phyloP scores from a whole-genome alignment of 495 filamentous ascomycete species.

The Aspergillus coremiiformis region DNA sequence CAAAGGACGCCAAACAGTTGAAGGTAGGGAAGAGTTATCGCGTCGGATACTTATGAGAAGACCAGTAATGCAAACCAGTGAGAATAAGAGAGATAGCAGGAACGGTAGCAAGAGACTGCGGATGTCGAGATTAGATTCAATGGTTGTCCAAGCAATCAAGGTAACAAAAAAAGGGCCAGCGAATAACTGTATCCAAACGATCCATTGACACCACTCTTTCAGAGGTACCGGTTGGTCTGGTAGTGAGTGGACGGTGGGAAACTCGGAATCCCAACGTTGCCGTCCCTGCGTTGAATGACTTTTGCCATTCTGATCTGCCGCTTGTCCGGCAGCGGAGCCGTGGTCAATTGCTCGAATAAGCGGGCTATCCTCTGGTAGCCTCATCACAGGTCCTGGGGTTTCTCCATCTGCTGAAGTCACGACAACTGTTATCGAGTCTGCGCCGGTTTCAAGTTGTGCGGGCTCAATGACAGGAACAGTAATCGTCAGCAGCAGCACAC shows the following conservation, averaged over 20 bases:
- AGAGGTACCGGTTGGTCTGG: slow-evolving; percentile 20
- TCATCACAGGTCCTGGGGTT: slow-evolving; percentile 23
- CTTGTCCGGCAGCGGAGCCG: slow-evolving; percentile 6
- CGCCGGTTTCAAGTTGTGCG: slow-evolving; percentile 41
- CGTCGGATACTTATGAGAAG: slow-evolving; percentile 55
- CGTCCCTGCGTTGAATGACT: slow-evolving; percentile 13
- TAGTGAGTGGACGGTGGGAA: slow-evolving; percentile 24
- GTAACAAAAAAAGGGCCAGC: slow-evolving; percentile 80
- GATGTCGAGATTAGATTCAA: slow-evolving; percentile 41
- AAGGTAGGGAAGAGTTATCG: slow-evolving; percentile 38
- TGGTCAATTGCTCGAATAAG: slow-evolving; percentile 17
- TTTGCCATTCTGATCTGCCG: slow-evolving; percentile 14
- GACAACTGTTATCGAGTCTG: slow-evolving; percentile 33
- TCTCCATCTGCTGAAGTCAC: slow-evolving; percentile 27
- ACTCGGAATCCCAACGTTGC: slow-evolving; percentile 37
- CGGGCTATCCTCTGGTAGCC: slow-evolving; percentile 42
- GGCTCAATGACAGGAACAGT: slow-evolving; percentile 88
- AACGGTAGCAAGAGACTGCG: slow-evolving; percentile 53
- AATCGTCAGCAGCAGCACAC: slow-evolving; percentile 81
- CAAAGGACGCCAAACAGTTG: slow-evolving; percentile 58
- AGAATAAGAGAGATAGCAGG: slow-evolving; percentile 63
- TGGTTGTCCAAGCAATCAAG: slow-evolving; percentile 68
- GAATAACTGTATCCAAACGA: slow-evolving; percentile 76
- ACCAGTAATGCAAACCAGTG: slow-evolving; percentile 52
- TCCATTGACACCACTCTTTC: slow-evolving; percentile 82